Evolutionary conservation across 495 filamentous ascomycete genomes (phyloP), one percentile per base, ranked within the genome.

Genomic region (Parmelia sp.): DNA sequence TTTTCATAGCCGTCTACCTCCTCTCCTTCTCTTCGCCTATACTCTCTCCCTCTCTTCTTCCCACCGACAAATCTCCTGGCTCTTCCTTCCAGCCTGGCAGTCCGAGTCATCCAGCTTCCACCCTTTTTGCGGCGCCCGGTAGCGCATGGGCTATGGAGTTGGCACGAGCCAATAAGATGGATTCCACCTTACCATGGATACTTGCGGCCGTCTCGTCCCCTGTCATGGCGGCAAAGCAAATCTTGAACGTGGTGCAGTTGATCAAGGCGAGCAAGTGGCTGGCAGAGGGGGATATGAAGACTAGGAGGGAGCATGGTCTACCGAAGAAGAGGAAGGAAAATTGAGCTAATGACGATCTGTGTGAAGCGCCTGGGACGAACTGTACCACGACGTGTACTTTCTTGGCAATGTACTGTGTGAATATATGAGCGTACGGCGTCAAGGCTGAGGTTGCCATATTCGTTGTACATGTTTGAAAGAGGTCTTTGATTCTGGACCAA

Each of bases 1-100:
- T 96, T 82, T 99, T 97, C 81, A 92, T 99, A 73, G 92, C 91
- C 53, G 83, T 97, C 67, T 99, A 99, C 79, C 89, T 99, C 51
- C 86, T 99, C 53, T 96, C 92, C 69, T 99, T 99, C 83, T 91
- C 88, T 55, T 92, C 89, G 44, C 92, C 92, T 1, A 81, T 82
- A 35, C 84, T 97, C 62, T 92, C 90, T 4, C 91, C 92, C 0
- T 88, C 88, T 35, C 89, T 97, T 23, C 85, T 96, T 45, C 74
- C 77, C 17, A 63, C 73, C 33, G 74, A 72, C 61, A 80, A 79
- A 57, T 73, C 78, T 44, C 68, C 77, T 35, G 81, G 77, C 3
- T 80, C 80, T 25, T 83, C 82, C 35, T 80, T 84, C 57, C 83
- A 87, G 70, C 82, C 83, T 25, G 88, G 88, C 14, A 83, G 75